Base-by-base conservation (phyloP, 1,284 basidiomycete genomes). In the Apiotrichum porosum region DNA sequence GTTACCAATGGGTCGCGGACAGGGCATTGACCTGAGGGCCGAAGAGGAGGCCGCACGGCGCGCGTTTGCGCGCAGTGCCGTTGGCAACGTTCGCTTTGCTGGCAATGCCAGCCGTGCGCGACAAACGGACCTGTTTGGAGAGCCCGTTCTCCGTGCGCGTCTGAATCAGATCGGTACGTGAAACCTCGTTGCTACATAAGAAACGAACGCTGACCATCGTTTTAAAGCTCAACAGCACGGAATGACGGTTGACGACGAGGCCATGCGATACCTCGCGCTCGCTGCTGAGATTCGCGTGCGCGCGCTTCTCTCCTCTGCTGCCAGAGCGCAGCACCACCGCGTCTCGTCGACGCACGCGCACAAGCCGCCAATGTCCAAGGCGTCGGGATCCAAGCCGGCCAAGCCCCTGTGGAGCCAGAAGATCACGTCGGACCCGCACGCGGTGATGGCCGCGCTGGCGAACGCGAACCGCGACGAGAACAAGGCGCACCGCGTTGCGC, bases 41-140 rank as follows among this genome's bases (percentile, higher is more conserved):
- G 67, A 69, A 36, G 69, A 69, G 44, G 69, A 71, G 41, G 64
- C 65, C 9, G 58, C 62, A 17, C 56, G 67, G 4, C 43, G 65
- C 5, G 47, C 55, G 6, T 18, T 22, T 15, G 38, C 42, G 38
- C 48, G 48, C 5, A 59, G 38, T 42, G 59, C 37, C 31, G 39
- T 51, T 14, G 52, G 50, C 22, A 55, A 44, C 23, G 43, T 37
- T 32, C 43, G 47, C 17, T 59, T 53, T 33, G 51, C 56, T 2
- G 60, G 58, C 15, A 41, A 47, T 31, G 54, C 47, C 14, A 55
- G 48, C 15, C 56, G 62, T 31, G 63, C 53, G 6, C 61, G 60
- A 46, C 45, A 52, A 22, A 65, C 60, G 9, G 69, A 71, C 39
- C 44, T 71, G 49, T 64, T 68, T 31, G 62, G 57, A 1, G 58